phyloP scores from a whole-genome alignment of 768 basidiomycete genomes.

The Rhodocollybia butyracea region DNA sequence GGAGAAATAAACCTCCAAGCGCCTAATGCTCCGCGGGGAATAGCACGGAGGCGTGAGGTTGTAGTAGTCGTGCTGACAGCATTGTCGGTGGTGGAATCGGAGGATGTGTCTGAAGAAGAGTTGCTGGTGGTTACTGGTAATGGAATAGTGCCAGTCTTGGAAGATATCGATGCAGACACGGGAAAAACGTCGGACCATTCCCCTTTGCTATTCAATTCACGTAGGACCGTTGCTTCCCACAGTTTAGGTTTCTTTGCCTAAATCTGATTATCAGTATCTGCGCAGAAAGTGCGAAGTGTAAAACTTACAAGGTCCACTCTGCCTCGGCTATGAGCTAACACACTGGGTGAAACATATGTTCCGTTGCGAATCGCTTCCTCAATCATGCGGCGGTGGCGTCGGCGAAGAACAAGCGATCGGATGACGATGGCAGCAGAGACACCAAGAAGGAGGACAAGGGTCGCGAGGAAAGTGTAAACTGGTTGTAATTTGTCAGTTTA shows the following conservation, averaged over 20 bases:
- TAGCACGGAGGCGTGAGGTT: background rate
- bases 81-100: background rate
- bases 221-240: constrained; percentile 34
- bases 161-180: background rate
- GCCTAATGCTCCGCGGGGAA: background rate
- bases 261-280: too few species aligned
- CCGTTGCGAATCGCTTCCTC: constrained; percentile 66
- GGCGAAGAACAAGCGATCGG: constrained; percentile 61
- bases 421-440: constrained; percentile 67
- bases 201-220: background rate
- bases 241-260: constrained; percentile 43
- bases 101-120: background rate
- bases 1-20: background rate
- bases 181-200: constrained; percentile 4
- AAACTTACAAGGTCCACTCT: constrained; percentile 41
- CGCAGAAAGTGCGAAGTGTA: too few species aligned
- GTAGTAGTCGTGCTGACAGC: background rate
- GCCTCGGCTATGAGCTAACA: constrained; percentile 11
- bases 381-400: constrained; percentile 54
- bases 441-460: constrained; percentile 61
- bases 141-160: background rate
- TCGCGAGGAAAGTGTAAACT: constrained; percentile 45
- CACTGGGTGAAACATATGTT: constrained; percentile 43
- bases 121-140: too few species aligned
- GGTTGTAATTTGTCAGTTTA: background rate